phyloP scores from a whole-genome alignment of 805 yeast genomes.

The Candida vaughaniae region DNA sequence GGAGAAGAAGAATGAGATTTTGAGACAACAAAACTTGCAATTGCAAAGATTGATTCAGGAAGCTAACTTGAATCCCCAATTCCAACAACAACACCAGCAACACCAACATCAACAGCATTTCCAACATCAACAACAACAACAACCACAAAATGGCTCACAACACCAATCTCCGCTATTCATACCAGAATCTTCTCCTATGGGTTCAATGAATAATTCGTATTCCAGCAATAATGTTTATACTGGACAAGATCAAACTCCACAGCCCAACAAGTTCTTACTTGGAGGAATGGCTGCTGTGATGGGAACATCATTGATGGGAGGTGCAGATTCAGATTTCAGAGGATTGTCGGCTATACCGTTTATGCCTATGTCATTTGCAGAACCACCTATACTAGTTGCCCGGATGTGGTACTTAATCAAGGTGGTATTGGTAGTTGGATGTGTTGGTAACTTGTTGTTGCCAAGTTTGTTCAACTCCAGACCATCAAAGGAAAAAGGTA shows the following conservation, averaged over 20 bases:
- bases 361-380: conserved; percentile 19
- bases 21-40: conserved; percentile 46
- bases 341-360: conserved; percentile 50
- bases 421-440: conserved; percentile 20
- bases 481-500: conserved; percentile 2
- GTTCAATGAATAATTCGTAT: too few species aligned
- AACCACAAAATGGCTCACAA: conserved; percentile 2
- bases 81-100: conserved; percentile 3
- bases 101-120: too few species aligned
- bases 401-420: conserved; percentile 24
- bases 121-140: conserved; percentile 8
- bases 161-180: conserved; percentile 13
- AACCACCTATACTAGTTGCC: conserved; percentile 19
- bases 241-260: conserved; percentile 8
- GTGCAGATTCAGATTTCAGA: conserved; percentile 39
- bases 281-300: conserved; percentile 67
- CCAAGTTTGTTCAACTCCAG: conserved; percentile 12
- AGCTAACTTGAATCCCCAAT: conserved; percentile 22
- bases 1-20: conserved; percentile 56
- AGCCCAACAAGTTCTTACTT: conserved; percentile 47
- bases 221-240: background rate
- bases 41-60: conserved; percentile 37
- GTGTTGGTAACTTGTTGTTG: conserved; percentile 15
- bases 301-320: conserved; percentile 59
- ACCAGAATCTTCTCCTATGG: conserved; percentile 1